Percentiles rank a stretch among this genome's conserved stretches.
Evolutionary conservation across 306 rosid species (phyloP).

Genomic region (barrel medic (Medicago truncatula)): MtrunA17r5.0-ANR NC_053047.1:3818001-3818500

Average conservation of each 20-base stretch:
- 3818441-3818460: too few relatives aligned
- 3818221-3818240: neutral
- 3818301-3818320: neutral
- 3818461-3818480: too few relatives aligned
- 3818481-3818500: too few relatives aligned
- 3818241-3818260: neutral
- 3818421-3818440: too few relatives aligned
- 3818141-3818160: neutral
- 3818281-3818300: neutral
- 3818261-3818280: neutral
- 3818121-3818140: neutral
- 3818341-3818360: too few relatives aligned
- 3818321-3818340: too few relatives aligned
- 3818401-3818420: too few relatives aligned
- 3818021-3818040: constrained; percentile 27
- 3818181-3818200: neutral
- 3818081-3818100: constrained; percentile 29
- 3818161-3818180: constrained; percentile 20
- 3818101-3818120: constrained; percentile 10
- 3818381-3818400: too few relatives aligned
- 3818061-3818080: constrained; percentile 24
- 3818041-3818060: constrained; percentile 30
- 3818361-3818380: too few relatives aligned
- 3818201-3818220: neutral
- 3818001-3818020: constrained; percentile 20